Conservation (phyloP, 2,329 filamentous ascomycete genomes). For the Graphilbum sp. region DNA sequence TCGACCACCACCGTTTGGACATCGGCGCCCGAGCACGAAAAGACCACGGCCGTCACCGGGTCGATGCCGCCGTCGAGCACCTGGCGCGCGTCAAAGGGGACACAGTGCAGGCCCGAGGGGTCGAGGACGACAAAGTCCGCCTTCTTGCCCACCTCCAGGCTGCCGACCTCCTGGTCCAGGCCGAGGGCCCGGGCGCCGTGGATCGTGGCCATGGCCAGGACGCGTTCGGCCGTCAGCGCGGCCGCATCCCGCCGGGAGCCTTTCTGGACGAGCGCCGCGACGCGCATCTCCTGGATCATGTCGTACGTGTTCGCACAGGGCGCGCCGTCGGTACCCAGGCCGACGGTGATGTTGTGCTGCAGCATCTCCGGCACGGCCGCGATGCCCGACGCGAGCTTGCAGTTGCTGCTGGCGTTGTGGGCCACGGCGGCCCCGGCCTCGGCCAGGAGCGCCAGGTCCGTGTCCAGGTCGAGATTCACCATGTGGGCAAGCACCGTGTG, state of each 20-base stretch:
- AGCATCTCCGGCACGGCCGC: conserved; percentile 28
- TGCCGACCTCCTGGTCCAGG: conserved; percentile 20
- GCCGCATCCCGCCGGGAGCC: conserved; percentile 23
- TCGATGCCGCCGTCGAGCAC: conserved; percentile 16
- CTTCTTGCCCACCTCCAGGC: conserved; percentile 25
- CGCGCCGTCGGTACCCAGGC: conserved; percentile 33
- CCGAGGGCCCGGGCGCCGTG: conserved; percentile 31
- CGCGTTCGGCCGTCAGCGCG: conserved; percentile 24
- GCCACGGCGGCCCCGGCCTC: conserved; percentile 26
- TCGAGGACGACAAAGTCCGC: conserved; percentile 21
- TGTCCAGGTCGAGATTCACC: conserved; percentile 23
- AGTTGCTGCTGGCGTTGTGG: conserved; percentile 34
- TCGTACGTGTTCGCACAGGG: conserved; percentile 36
- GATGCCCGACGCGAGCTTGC: conserved; percentile 33
- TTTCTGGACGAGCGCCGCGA: conserved; percentile 32
- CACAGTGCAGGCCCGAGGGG: conserved; percentile 4
- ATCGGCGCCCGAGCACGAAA: conserved; percentile 11
- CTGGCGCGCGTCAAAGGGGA: conserved; percentile 20
- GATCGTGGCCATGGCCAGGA: conserved; percentile 34
- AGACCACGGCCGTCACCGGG: conserved; percentile 19
- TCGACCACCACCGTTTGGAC: conserved; percentile 14
- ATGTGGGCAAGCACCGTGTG: conserved; percentile 33
- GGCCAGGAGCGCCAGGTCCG: conserved; percentile 21
- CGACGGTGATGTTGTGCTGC: conserved; percentile 25
- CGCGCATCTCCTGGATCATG: conserved; percentile 34